Conservation (phyloP, 192 early-diverging fungal species). For the Backusella parvicylindrica region DNA sequence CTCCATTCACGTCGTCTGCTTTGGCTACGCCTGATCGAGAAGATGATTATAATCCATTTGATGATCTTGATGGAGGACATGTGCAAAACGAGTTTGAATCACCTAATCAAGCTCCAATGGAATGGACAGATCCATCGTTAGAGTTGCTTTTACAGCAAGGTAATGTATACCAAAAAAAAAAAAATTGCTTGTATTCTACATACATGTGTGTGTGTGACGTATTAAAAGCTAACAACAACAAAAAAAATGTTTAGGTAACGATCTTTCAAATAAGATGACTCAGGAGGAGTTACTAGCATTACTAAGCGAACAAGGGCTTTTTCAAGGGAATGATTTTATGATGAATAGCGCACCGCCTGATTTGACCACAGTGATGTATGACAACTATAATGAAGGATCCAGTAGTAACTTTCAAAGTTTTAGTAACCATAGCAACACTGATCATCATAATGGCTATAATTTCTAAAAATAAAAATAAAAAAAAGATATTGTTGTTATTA, state of each 20-base stretch:
- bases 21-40: conserved; percentile 28
- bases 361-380: not conserved
- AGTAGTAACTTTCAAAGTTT: not conserved
- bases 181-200: too few relatives aligned
- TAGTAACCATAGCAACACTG: not conserved
- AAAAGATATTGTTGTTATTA: not conserved
- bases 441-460: not conserved
- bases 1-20: conserved; percentile 28
- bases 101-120: conserved; percentile 12
- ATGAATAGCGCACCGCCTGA: conserved; percentile 1
- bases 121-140: conserved; percentile 15
- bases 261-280: not conserved
- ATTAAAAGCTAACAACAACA: not conserved
- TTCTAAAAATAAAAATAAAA: not conserved
- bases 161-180: too few relatives aligned
- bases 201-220: not conserved
- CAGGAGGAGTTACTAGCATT: conserved; percentile 12
- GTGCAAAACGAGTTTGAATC: not conserved
- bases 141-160: conserved; percentile 8
- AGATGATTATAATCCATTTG: conserved; percentile 29
- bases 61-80: conserved; percentile 3
- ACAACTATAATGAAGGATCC: not conserved
- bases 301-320: not conserved
- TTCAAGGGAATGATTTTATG: not conserved
- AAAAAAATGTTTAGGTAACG: not conserved